These are phyloP conservation scores for Fusarium sp. DNA, from an alignment of 2,329 filamentous ascomycete species.

Conservation along the genomic window DNA sequence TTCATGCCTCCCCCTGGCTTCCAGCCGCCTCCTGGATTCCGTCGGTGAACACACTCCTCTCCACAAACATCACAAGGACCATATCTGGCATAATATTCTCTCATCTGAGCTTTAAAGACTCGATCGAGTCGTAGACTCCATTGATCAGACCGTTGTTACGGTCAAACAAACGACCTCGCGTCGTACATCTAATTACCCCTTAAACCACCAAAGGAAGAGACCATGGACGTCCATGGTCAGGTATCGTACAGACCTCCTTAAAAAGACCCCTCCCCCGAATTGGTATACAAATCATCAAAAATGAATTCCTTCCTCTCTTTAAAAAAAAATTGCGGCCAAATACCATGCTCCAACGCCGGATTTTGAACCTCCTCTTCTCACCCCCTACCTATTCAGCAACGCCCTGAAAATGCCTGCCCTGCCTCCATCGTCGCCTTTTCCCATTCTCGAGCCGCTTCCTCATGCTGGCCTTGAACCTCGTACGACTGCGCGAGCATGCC, in stretches of 20 bases:
- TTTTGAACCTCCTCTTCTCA: constrained; percentile 31
- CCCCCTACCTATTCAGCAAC: constrained; percentile 33
- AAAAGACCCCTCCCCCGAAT: constrained; percentile 17
- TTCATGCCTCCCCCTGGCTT: constrained; percentile 58
- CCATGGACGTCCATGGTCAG: constrained; percentile 38
- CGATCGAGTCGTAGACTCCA: constrained; percentile 22
- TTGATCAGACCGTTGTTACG: constrained; percentile 28
- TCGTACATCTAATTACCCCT: constrained; percentile 37
- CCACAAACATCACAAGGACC: constrained; percentile 24
- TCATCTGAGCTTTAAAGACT: constrained; percentile 31
- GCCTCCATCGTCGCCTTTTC: constrained; percentile 58
- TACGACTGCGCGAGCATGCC: constrained; percentile 82
- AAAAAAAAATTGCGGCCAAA: constrained; percentile 32
- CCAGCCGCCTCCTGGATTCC: constrained; percentile 60
- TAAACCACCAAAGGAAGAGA: constrained; percentile 28
- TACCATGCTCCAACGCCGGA: constrained; percentile 41
- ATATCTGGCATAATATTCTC: constrained; percentile 13
- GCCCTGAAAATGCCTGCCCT: constrained; percentile 55
- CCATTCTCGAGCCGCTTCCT: constrained; percentile 56
- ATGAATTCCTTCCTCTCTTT: constrained; percentile 35
- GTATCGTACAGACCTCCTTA: constrained; percentile 37
- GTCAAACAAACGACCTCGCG: constrained; percentile 26
- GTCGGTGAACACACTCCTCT: constrained; percentile 45
- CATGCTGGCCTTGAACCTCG: constrained; percentile 75
- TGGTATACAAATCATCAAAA: constrained; percentile 46